A percentile compares a stretch with the other conserved stretches of the same genome.
phyloP scores from a whole-genome alignment of 331 rosid genomes.

The Spiraea crenata region DNA sequence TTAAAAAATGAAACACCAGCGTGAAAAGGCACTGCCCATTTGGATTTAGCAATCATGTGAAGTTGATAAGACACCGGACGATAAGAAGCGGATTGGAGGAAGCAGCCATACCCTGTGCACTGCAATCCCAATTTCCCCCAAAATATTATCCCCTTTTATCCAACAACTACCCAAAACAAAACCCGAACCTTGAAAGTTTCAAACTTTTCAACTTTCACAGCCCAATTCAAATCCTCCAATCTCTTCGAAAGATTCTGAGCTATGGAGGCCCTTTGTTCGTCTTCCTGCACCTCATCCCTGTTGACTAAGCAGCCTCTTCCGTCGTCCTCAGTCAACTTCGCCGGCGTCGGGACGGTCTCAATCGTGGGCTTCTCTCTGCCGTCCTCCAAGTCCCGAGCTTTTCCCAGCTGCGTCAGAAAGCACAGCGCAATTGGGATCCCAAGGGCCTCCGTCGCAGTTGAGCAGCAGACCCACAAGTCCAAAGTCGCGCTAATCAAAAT shows the following conservation, averaged over 20 bases:
- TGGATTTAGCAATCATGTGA: not conserved
- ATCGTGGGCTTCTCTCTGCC: constrained; percentile 38
- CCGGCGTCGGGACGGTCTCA: constrained; percentile 33
- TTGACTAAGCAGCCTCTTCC: constrained; percentile 22
- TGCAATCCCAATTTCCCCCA: not conserved
- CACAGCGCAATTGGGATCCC: constrained; percentile 19
- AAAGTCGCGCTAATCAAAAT: constrained; percentile 65
- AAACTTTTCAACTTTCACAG: not conserved
- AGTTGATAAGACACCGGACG: constrained; percentile 18
- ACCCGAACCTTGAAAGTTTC: constrained; percentile 22
- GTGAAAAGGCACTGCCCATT: not conserved
- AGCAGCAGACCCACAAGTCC: constrained; percentile 49
- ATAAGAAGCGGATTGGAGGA: constrained; percentile 13
- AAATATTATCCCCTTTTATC: not conserved
- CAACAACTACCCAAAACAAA: constrained; percentile 4
- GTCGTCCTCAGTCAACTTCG: constrained; percentile 17
- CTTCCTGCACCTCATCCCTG: not conserved
- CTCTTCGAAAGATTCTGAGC: not conserved
- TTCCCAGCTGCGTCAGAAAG: constrained; percentile 30
- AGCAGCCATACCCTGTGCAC: constrained; percentile 14
- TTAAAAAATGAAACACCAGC: not conserved
- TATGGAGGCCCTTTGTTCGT: constrained; percentile 40
- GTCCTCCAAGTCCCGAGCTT: constrained; percentile 37
- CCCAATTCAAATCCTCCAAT: too few species aligned
- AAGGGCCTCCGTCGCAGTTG: constrained; percentile 68